These are phyloP conservation scores for Penicillium psychrosexuale DNA, from an alignment of 2,329 filamentous ascomycete species.

Conservation along the genomic window DNA sequence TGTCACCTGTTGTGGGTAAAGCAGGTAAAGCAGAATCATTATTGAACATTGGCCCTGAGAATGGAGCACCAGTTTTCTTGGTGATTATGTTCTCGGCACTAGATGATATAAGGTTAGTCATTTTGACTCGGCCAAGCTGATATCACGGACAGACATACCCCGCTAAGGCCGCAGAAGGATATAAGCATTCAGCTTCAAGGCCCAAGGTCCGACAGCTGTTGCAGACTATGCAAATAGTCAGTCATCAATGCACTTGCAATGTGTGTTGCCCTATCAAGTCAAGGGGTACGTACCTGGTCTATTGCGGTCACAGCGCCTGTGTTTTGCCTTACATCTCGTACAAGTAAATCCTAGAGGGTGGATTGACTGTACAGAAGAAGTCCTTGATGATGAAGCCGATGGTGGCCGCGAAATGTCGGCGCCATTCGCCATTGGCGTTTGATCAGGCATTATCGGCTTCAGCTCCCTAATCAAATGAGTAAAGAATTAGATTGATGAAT, in stretches of 20 bases:
- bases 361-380: background rate
- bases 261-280: background rate
- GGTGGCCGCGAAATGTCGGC: background rate
- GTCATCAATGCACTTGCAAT: background rate
- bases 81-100: background rate
- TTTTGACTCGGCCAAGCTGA: background rate
- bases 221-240: background rate
- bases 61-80: background rate
- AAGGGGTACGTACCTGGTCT: background rate
- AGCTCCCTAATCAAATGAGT: background rate
- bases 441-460: background rate
- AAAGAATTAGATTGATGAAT: background rate
- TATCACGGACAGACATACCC: background rate
- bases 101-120: background rate
- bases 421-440: background rate
- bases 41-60: background rate
- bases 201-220: background rate
- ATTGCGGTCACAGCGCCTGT: background rate
- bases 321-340: background rate
- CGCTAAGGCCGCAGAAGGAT: background rate
- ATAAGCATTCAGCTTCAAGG: background rate
- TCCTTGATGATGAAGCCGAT: background rate
- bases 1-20: background rate
- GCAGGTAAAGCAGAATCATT: background rate
- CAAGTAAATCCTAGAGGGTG: background rate